Base-by-base conservation (phyloP, 345 rosid genomes). In the Isatis tinctoria region DNA sequence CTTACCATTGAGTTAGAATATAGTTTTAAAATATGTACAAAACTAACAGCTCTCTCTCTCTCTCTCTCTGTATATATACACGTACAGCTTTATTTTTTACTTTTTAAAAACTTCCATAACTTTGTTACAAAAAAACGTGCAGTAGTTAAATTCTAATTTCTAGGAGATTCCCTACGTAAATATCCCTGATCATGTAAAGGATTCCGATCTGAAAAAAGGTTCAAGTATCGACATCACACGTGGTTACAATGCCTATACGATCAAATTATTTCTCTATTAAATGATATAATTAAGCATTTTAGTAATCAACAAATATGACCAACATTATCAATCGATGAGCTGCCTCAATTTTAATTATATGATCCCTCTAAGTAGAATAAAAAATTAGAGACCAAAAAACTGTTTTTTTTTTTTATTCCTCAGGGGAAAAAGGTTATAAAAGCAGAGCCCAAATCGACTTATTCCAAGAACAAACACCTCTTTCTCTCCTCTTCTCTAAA, bases 321-420 rank as follows among this genome's bases (percentile, higher is more conserved):
- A 27, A 10, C 40, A 45, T 24, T 73, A 74, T 67, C 54, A 67
- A 59, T 67, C 78, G 33, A 40, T 40, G 78, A 67, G 74, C 78
- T 75, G 78, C 54, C 74, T 22, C 4, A 20, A 51, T 62, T 48
- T 35, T 26, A 56, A 73, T 65, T 39, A n/a, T 57, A 9, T 18
- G 63, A 6, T 40, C 33, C 10, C 13, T 44, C 6, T 32, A n/a
- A 18, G 17, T 17, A 43, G 4, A 16, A 6, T 24, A 2, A 57
- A 33, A 7, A 20, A 24, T 5, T 27, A 27, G 6, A 24, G 24
- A 22, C 32, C 8, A 39, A 26, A 53, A 28, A 17, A 6, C 2
- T 16, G 0, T 9, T 20, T 53, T 14, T 32, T 39, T 24, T 17
- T 48, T 22, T 41, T 6, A 22, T 22, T 22, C 1, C 10, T 57